These are phyloP conservation scores for Cryptococcus sp. DNA, from an alignment of 1,284 basidiomycete genomes.

Conservation along the genomic window DNA sequence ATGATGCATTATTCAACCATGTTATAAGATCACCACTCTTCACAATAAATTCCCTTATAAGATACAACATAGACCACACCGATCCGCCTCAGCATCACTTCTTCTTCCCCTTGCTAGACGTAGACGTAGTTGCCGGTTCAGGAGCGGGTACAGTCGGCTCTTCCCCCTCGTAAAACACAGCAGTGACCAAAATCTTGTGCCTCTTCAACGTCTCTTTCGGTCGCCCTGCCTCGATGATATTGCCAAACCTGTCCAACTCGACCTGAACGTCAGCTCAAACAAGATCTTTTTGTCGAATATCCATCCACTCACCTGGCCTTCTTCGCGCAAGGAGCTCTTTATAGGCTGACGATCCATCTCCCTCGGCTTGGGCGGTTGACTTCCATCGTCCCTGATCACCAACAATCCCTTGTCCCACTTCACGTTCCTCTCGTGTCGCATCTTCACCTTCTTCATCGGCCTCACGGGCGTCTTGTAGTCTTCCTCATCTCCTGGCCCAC, in stretches of 20 bases:
- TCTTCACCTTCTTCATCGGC: constrained; percentile 30
- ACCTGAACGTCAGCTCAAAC: constrained; percentile 49
- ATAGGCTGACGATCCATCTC: background rate
- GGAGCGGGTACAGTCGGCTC: constrained; percentile 25
- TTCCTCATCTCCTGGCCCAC: constrained; percentile 73
- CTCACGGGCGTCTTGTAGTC: constrained; percentile 64
- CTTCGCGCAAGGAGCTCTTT: constrained; percentile 1
- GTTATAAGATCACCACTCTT: background rate
- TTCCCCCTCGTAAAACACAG: constrained; percentile 76
- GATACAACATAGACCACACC: too few species aligned
- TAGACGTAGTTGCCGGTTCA: background rate
- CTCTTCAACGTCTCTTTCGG: constrained; percentile 59
- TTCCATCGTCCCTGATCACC: constrained; percentile 31
- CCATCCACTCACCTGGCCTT: constrained; percentile 5
- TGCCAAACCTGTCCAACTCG: constrained; percentile 67
- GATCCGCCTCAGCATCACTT: background rate
- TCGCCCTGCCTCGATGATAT: constrained; percentile 57
- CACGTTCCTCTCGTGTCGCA: constrained; percentile 53
- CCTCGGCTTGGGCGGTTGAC: background rate
- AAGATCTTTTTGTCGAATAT: background rate
- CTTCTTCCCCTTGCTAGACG: background rate
- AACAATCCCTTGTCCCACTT: constrained; percentile 69
- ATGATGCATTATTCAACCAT: background rate
- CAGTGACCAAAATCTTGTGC: constrained; percentile 67
- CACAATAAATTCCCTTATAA: too few species aligned